Evolutionary conservation across 441 rosid genomes (phyloP).

Genomic region (Pelargonium australe): DNA sequence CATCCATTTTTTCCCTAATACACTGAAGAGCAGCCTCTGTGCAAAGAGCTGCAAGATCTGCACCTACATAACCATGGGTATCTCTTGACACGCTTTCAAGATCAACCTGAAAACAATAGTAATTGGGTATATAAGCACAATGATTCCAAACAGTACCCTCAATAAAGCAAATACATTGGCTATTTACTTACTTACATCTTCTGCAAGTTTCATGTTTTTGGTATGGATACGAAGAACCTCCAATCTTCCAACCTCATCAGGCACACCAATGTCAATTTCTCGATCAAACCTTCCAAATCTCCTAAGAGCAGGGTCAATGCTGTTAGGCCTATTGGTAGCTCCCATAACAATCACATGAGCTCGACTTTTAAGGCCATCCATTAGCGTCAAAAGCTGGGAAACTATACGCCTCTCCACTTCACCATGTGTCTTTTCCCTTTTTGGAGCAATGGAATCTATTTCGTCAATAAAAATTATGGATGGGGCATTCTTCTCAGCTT

Average conservation of each 20-base stretch:
- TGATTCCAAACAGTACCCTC: no score
- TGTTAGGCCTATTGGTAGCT: constrained; percentile 16
- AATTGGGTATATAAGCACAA: no score
- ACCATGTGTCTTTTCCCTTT: background rate
- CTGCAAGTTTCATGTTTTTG: background rate
- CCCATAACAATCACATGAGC: constrained; percentile 8
- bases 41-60: no score
- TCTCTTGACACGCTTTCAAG: no score
- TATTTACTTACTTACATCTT: background rate
- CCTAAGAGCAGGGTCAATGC: constrained; percentile 21
- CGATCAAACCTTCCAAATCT: constrained; percentile 20
- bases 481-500: constrained; percentile 4
- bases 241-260: constrained; percentile 18
- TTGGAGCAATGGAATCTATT: constrained; percentile 3
- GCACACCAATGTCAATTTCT: constrained; percentile 13
- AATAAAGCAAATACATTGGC: background rate
- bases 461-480: constrained; percentile 2
- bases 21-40: no score
- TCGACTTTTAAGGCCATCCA: constrained; percentile 3
- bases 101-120: no score
- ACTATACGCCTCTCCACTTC: background rate
- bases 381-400: constrained; percentile 6
- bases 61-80: no score
- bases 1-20: no score
- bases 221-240: constrained; percentile 18